Base-by-base conservation (phyloP, 2,329 filamentous ascomycete genomes). In the Arthrocladium fulminans region DNA sequence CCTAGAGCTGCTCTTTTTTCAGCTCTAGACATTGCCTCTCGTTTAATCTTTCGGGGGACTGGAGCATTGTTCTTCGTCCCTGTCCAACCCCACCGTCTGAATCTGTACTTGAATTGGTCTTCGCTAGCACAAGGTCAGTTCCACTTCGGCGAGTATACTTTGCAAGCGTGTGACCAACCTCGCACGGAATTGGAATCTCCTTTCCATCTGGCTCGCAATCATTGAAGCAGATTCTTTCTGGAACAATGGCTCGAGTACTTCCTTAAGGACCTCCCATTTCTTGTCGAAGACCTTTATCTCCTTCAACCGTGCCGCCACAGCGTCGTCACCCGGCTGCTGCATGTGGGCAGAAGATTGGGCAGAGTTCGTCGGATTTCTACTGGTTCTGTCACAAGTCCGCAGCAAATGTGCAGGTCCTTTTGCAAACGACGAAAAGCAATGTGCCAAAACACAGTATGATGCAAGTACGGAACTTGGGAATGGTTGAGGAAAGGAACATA, bases 221-320 rank as follows among this genome's bases (percentile, higher is more conserved):
- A 10, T 42, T 3, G 4, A 10, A 17, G 27, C 22, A 12, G 19
- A 7, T 23, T 42, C 39, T 24, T 24, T 24, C 3, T 22, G 3
- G 22, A 42, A 42, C 15, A 45, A n/a, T 12, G 42, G 29, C 42
- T 45, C 42, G n/a, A 45, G 42, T 17, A 30, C 24, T 17, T 20
- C 15, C 15, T 35, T 45, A 2, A 45, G 25, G 19, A 30, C 4
- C 13, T 32, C 25, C 42, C 42, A 45, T 42, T 17, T 42, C 39
- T 42, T 42, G 22, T 42, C 39, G 20, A 24, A 42, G 8, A 40
- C n/a, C 39, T 10, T 24, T 24, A 42, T 27, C 19, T 25, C 22
- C 22, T 42, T 42, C 19, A 42, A 12, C 3, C 22, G 22, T 27
- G 19, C 19, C 27, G 39, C 22, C 7, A 42, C 3, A 24, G 39